These are phyloP conservation scores for Porogramme epimiltina DNA, from an alignment of 1,284 basidiomycete species.

Conservation along the genomic window DNA sequence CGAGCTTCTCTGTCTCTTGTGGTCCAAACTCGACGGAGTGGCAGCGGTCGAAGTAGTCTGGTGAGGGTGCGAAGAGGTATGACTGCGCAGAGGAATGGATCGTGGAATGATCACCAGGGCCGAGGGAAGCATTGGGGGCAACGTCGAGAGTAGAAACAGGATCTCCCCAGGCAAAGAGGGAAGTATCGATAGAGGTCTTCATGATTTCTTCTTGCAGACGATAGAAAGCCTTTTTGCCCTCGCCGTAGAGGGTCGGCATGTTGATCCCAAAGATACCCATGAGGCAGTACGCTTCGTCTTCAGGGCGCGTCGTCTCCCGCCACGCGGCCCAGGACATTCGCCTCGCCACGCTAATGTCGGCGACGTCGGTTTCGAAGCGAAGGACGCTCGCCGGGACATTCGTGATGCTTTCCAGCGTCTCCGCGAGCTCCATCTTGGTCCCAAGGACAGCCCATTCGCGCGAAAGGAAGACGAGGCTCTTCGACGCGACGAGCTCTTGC, in stretches of 20 bases:
- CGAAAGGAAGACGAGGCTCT: conserved; percentile 8
- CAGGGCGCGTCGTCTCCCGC: conserved; percentile 9
- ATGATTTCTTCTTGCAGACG: conserved; percentile 15
- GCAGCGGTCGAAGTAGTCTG: background rate
- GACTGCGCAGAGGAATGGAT: background rate
- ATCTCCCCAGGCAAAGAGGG: conserved; percentile 13
- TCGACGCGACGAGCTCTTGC: conserved; percentile 11
- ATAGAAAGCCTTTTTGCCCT: conserved; percentile 9
- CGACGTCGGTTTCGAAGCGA: conserved; percentile 1
- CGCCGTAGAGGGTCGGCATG: conserved; percentile 15
- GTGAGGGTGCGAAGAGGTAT: background rate
- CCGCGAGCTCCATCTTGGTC: conserved; percentile 6
- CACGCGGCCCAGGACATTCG: conserved; percentile 17
- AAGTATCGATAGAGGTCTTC: conserved; percentile 6
- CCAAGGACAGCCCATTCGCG: conserved; percentile 6
- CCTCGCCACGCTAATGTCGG: conserved; percentile 12
- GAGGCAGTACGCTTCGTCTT: conserved; percentile 15
- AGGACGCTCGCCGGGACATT: conserved; percentile 8
- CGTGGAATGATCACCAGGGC: background rate
- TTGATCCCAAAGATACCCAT: conserved; percentile 14
- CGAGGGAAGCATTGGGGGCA: background rate
- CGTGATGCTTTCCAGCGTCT: background rate
- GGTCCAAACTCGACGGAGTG: background rate
- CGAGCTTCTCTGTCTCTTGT: background rate
- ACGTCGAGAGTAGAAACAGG: background rate